phyloP scores from a whole-genome alignment of 2,329 filamentous ascomycete genomes.

The Xylariaceae sp. region DNA sequence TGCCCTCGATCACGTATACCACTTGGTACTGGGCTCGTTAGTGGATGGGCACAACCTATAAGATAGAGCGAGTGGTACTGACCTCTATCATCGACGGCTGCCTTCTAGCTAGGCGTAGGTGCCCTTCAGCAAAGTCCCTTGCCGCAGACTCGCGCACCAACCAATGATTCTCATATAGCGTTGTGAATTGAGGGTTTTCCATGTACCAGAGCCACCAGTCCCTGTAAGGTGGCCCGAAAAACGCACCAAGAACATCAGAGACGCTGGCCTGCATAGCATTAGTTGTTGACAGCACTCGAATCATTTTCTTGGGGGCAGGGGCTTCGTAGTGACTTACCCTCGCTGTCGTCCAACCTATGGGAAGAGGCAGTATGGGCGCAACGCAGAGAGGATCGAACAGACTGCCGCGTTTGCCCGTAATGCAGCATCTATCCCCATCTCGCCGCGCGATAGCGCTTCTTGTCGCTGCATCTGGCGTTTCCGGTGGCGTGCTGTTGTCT shows the following conservation, averaged over 20 bases:
- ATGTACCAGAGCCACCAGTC: constrained; percentile 32
- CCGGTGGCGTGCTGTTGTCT: constrained; percentile 9
- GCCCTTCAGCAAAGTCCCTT: constrained; percentile 18
- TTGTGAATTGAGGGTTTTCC: constrained; percentile 8
- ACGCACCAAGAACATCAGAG: constrained; percentile 25
- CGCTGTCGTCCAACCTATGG: constrained; percentile 19
- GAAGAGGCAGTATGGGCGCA: constrained; percentile 20
- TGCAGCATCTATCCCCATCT: constrained; percentile 23
- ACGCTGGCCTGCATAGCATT: constrained; percentile 6
- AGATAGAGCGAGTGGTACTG: constrained; percentile 3
- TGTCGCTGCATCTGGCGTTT: constrained; percentile 5
- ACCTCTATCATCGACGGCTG: constrained; percentile 29
- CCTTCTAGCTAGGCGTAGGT: constrained; percentile 22
- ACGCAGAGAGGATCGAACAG: constrained; percentile 21
- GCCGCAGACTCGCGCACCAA: constrained; percentile 27
- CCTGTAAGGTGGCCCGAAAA: constrained; percentile 27
- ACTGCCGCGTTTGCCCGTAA: constrained; percentile 22
- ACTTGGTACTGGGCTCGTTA: constrained; percentile 17
- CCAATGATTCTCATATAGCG: constrained; percentile 25
- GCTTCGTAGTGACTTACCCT: not conserved
- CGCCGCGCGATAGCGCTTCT: constrained; percentile 15
- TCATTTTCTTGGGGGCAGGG: not conserved
- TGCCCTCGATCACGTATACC: constrained; percentile 1
- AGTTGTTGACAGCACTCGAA: constrained; percentile 1
- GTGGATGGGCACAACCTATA: not conserved